These are phyloP conservation scores for Yarrowia sp. DNA, from an alignment of 805 yeast genomes.

Conservation along the genomic window DNA sequence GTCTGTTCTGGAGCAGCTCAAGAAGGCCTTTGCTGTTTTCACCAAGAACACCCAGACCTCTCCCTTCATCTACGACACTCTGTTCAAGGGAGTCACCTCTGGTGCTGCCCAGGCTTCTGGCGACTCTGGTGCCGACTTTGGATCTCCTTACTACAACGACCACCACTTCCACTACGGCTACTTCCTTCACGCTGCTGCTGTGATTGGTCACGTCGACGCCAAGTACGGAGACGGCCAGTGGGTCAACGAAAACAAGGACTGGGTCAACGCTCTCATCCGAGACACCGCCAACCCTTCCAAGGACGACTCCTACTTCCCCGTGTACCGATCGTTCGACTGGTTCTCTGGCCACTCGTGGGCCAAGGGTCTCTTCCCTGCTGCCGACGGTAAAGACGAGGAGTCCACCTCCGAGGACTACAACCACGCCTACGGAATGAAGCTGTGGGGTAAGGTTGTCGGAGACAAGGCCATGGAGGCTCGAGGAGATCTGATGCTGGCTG, in stretches of 20 bases:
- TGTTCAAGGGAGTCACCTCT: slow-evolving; percentile 57
- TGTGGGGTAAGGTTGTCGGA: slow-evolving; percentile 70
- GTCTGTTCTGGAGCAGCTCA: slow-evolving; percentile 62
- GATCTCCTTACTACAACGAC: slow-evolving; percentile 78
- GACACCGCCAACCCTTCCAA: slow-evolving; percentile 72
- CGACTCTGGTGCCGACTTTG: slow-evolving; percentile 67
- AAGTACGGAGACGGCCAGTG: slow-evolving; percentile 59
- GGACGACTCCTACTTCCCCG: slow-evolving; percentile 65
- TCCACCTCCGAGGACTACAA: slow-evolving; percentile 76
- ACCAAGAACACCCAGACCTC: slow-evolving; percentile 69
- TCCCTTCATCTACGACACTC: slow-evolving; percentile 79
- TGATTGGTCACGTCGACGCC: slow-evolving; percentile 68
- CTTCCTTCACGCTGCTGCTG: slow-evolving; percentile 80
- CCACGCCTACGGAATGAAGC: slow-evolving; percentile 72
- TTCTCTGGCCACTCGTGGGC: slow-evolving; percentile 84
- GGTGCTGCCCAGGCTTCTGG: slow-evolving; percentile 49
- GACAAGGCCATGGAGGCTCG: slow-evolving; percentile 63
- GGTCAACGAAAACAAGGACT: slow-evolving; percentile 57
- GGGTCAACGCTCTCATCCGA: slow-evolving; percentile 68
- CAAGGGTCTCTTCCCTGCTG: slow-evolving; percentile 66
- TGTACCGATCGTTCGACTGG: slow-evolving; percentile 73
- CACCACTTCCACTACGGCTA: slow-evolving; percentile 92
- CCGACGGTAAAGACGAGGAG: slow-evolving; percentile 78
- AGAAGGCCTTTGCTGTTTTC: slow-evolving; percentile 73
- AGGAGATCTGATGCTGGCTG: slow-evolving; percentile 66